These are phyloP conservation scores for Basipetospora chlamydospora DNA, from an alignment of 2,329 filamentous ascomycete genomes.

Conservation along the genomic window DNA sequence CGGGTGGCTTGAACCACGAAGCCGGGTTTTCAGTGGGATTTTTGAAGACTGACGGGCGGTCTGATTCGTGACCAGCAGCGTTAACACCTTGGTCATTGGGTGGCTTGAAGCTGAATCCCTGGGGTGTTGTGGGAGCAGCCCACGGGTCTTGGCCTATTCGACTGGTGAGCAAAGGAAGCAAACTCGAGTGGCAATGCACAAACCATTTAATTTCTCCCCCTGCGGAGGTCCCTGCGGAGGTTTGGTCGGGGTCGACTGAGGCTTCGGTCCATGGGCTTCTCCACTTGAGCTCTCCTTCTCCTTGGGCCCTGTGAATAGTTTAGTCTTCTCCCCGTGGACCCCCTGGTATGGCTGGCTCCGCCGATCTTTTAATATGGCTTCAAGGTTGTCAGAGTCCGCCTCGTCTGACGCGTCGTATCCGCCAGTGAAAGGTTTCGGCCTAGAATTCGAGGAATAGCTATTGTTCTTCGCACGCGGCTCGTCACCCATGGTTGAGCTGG, in stretches of 20 bases:
- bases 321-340: conserved; percentile 42
- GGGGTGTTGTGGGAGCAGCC: no score
- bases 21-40: background rate
- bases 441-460: conserved; percentile 30
- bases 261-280: conserved; percentile 1
- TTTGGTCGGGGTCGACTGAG: background rate
- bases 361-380: conserved; percentile 1
- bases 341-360: conserved; percentile 25
- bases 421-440: background rate
- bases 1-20: background rate
- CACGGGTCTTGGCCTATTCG: no score
- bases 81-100: background rate
- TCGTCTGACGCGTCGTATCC: background rate
- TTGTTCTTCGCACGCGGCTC: conserved; percentile 35
- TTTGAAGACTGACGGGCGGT: background rate
- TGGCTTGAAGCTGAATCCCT: background rate
- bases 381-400: conserved; percentile 3
- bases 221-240: background rate
- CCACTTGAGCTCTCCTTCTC: conserved; percentile 7
- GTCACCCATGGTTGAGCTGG: conserved; percentile 32
- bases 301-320: conserved; percentile 32
- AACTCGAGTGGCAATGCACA: background rate
- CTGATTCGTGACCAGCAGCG: background rate
- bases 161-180: no score
- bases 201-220: background rate